Conservation (phyloP, 2,329 filamentous ascomycete genomes). For the Gaeumannomyces sp. region DNA sequence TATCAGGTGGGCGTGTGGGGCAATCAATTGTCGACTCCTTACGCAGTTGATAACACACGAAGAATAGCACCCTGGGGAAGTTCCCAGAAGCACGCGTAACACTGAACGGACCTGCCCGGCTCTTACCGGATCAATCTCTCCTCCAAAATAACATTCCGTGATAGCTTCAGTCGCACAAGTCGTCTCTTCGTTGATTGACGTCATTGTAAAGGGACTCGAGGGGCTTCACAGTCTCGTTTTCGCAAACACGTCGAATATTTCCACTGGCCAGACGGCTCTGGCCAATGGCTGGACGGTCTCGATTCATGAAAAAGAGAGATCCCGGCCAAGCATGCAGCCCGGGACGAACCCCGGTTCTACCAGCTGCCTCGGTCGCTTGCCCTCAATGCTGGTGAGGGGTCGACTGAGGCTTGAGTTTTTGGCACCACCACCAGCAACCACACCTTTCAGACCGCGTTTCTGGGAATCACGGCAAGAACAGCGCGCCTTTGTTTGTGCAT, state of each 20-base stretch:
- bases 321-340: too few species aligned
- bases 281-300: not conserved
- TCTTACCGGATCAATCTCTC: too few species aligned
- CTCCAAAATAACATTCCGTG: not conserved
- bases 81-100: too few species aligned
- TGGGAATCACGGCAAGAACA: not conserved
- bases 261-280: not conserved
- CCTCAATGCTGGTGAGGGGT: not conserved
- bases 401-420: not conserved
- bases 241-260: not conserved
- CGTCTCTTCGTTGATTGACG: not conserved
- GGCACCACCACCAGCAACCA: not conserved
- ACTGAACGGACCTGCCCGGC: too few species aligned
- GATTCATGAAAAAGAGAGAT: not conserved
- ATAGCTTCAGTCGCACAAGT: not conserved
- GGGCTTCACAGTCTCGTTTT: not conserved
- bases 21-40: too few species aligned
- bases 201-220: not conserved
- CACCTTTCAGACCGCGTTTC: too few species aligned
- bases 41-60: too few species aligned
- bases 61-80: too few species aligned
- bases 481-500: too few species aligned
- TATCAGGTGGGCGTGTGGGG: too few species aligned
- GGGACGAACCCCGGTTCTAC: too few species aligned
- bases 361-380: not conserved